Conservation (phyloP, 2,329 filamentous ascomycete species). For the Neofusicoccum ribis region DNA sequence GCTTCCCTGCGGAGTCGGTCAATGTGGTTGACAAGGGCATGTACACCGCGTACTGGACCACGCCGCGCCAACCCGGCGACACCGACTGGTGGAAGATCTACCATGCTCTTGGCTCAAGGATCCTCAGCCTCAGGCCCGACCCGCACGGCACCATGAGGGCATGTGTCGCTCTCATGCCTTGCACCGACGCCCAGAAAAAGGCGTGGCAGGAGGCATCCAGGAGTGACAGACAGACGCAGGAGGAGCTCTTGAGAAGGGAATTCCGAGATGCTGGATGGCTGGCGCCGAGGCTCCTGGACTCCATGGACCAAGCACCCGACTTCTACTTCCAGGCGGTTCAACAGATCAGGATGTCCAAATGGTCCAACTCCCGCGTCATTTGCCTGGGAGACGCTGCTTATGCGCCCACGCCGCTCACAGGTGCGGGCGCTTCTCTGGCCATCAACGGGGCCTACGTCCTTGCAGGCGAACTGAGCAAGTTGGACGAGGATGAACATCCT, state of each 20-base stretch:
- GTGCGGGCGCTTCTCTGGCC: slow-evolving; percentile 52
- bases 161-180: slow-evolving; percentile 20
- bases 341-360: slow-evolving; percentile 44
- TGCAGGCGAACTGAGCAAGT: slow-evolving; percentile 2
- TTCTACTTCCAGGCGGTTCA: slow-evolving; percentile 47
- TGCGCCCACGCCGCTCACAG: slow-evolving; percentile 47
- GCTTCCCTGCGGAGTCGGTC: slow-evolving; percentile 19
- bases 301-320: slow-evolving; percentile 27
- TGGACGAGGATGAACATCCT: background rate
- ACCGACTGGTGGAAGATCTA: slow-evolving; percentile 22
- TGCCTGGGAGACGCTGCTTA: slow-evolving; percentile 55
- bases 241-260: slow-evolving; percentile 21
- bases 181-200: slow-evolving; percentile 13
- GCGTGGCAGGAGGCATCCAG: slow-evolving; percentile 18
- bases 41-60: slow-evolving; percentile 21
- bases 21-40: slow-evolving; percentile 18
- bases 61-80: slow-evolving; percentile 19
- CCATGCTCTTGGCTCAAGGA: slow-evolving; percentile 19
- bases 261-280: slow-evolving; percentile 22
- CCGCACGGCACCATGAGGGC: slow-evolving; percentile 29
- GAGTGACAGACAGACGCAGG: slow-evolving; percentile 12
- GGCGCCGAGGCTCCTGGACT: slow-evolving; percentile 16
- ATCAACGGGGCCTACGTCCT: slow-evolving; percentile 33
- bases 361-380: slow-evolving; percentile 48
- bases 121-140: slow-evolving; percentile 28